Conservation (phyloP, 345 rosid species). For the Lepidium didymum region DNA sequence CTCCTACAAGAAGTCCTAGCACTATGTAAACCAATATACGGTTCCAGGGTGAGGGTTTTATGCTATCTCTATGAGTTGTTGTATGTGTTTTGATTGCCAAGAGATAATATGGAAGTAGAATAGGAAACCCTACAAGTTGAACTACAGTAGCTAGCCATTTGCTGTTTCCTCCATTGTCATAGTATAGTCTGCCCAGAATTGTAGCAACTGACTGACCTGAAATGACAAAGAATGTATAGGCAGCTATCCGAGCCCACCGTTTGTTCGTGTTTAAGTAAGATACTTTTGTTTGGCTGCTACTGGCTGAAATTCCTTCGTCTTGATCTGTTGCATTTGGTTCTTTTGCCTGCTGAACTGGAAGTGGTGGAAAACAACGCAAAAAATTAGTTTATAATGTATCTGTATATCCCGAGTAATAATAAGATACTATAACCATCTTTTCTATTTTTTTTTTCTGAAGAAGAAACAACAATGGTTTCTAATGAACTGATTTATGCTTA, state of each 20-base stretch:
- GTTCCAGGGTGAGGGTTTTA: constrained; percentile 11
- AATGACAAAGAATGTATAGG: constrained; percentile 34
- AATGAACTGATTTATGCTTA: not conserved
- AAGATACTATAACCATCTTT: not conserved
- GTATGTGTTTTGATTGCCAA: constrained; percentile 15
- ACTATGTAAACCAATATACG: constrained; percentile 28
- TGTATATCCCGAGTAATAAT: not conserved
- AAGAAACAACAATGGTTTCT: not conserved
- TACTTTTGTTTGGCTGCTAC: constrained; percentile 11
- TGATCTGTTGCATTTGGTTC: constrained; percentile 2
- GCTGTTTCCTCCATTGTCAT: constrained; percentile 50
- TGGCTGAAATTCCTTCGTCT: not conserved
- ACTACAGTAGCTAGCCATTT: constrained; percentile 46
- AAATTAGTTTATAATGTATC: not conserved
- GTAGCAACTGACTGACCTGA: constrained; percentile 39
- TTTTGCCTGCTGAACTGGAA: constrained; percentile 25
- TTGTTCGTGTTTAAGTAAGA: constrained; percentile 16
- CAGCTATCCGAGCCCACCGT: constrained; percentile 33
- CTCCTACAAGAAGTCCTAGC: constrained; percentile 38
- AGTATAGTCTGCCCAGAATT: constrained; percentile 46
- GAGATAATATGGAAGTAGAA: constrained; percentile 42
- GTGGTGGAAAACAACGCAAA: not conserved
- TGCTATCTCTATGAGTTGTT: not conserved
- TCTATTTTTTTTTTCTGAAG: not conserved
- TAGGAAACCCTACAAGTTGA: constrained; percentile 45